phyloP scores from a whole-genome alignment of 2,329 filamentous ascomycete species.

The Aspergillus pseudotamarii region DNA sequence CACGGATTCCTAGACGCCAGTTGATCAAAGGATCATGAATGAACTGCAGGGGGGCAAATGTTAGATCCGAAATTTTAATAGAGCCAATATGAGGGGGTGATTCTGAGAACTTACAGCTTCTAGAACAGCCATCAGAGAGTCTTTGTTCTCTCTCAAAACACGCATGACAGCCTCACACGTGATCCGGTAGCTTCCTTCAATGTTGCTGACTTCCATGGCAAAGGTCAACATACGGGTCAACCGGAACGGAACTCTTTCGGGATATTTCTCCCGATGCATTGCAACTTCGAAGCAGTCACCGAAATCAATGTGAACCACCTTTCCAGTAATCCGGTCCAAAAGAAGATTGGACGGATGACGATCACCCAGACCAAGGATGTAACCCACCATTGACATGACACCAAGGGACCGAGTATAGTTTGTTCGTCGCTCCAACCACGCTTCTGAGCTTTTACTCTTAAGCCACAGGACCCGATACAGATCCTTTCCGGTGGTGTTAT shows the following conservation, averaged over 20 bases:
- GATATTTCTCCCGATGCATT: conserved; percentile 99
- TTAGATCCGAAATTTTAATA: conserved; percentile 7
- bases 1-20: conserved; percentile 77
- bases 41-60: conserved; percentile 63
- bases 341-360: conserved; percentile 97
- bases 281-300: conserved; percentile 99
- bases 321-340: conserved; percentile 93
- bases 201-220: conserved; percentile 99
- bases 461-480: conserved; percentile 97
- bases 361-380: conserved; percentile 95
- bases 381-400: conserved; percentile 99
- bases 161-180: conserved; percentile 99
- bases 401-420: conserved; percentile 97
- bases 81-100: not conserved
- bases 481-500: conserved; percentile 98
- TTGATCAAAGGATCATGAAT: conserved; percentile 99
- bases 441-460: conserved; percentile 97
- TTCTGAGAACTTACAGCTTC: conserved; percentile 75
- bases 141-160: conserved; percentile 93
- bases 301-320: conserved; percentile 98
- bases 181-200: conserved; percentile 96
- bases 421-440: conserved; percentile 96
- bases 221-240: conserved; percentile 98
- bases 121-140: conserved; percentile 95
- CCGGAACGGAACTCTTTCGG: conserved; percentile 95